These are phyloP conservation scores for Flaveria bidentis DNA, from an alignment of 129 eudicot species.

Conservation along the genomic window DNA sequence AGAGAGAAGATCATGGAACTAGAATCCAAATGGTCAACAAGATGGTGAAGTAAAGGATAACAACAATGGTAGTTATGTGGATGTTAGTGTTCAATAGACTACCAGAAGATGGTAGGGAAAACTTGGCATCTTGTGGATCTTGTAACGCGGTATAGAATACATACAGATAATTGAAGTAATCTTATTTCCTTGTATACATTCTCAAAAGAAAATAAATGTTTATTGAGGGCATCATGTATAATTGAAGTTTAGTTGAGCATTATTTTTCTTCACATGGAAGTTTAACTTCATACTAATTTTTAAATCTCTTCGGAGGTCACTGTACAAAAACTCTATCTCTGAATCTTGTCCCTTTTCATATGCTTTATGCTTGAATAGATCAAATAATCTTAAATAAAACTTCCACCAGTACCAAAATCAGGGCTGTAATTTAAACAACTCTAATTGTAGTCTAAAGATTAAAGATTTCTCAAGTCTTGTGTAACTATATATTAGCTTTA, in stretches of 20 bases:
- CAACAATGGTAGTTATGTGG: neutral
- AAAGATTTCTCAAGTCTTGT: neutral
- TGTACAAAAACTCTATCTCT: constrained; percentile 20
- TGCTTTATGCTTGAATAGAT: constrained; percentile 9
- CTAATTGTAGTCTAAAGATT: neutral
- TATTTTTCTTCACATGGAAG: constrained; percentile 26
- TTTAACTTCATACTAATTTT: constrained; percentile 18
- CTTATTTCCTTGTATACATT: constrained; percentile 42
- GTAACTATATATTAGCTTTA: neutral
- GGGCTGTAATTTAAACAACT: neutral
- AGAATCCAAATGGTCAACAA: constrained; percentile 26
- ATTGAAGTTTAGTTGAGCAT: constrained; percentile 18
- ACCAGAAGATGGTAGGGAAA: constrained; percentile 20
- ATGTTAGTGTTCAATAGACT: neutral
- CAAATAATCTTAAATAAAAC: constrained; percentile 5
- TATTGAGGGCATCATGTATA: constrained; percentile 31
- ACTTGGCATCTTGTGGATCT: constrained; percentile 4
- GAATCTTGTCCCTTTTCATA: constrained; percentile 1
- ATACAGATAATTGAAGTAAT: constrained; percentile 36
- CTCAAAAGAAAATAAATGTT: constrained; percentile 26
- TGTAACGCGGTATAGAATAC: constrained; percentile 34
- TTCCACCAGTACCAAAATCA: constrained; percentile 3
- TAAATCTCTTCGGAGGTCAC: constrained; percentile 10
- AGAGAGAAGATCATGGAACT: constrained; percentile 18
- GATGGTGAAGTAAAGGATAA: constrained; percentile 20